Conservation (phyloP, 106 monocot genomes). For the Gastrodia elata region DNA sequence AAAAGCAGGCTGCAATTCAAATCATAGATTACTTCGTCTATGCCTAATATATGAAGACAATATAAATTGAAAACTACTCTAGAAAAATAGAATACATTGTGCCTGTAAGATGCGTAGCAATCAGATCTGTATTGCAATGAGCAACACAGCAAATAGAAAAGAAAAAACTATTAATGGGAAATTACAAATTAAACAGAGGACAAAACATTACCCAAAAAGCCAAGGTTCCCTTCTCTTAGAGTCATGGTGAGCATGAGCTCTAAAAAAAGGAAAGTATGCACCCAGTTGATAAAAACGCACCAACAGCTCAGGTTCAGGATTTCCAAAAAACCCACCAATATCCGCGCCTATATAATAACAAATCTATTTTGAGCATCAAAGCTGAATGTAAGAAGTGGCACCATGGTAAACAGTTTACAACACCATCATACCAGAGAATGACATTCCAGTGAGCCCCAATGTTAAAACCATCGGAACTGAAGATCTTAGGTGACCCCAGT, state of each 20-base stretch:
- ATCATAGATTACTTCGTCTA: not conserved
- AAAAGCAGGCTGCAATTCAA: not conserved
- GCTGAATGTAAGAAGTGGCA: not conserved
- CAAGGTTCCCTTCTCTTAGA: conserved; percentile 96
- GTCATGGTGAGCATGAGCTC: conserved; percentile 98
- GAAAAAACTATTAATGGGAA: not conserved
- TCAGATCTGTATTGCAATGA: not conserved
- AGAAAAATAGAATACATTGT: not conserved
- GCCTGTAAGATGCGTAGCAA: not conserved
- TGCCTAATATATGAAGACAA: not conserved
- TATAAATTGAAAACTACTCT: not conserved
- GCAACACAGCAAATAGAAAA: not conserved
- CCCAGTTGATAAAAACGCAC: conserved; percentile 95
- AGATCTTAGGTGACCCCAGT: conserved; percentile 90
- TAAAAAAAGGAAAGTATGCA: conserved; percentile 97
- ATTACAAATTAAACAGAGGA: not conserved
- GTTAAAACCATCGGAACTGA: conserved; percentile 95
- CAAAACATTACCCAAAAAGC: conserved; percentile 82
- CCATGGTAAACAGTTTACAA: not conserved
- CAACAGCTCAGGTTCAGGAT: conserved; percentile 79
- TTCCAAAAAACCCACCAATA: conserved; percentile 98
- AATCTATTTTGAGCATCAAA: conserved; percentile 5
- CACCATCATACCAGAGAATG: conserved; percentile 65
- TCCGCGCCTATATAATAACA: conserved; percentile 64
- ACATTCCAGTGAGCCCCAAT: conserved; percentile 81